phyloP scores from a whole-genome alignment of 1,139 yeast species.

The Pichia sp. region DNA sequence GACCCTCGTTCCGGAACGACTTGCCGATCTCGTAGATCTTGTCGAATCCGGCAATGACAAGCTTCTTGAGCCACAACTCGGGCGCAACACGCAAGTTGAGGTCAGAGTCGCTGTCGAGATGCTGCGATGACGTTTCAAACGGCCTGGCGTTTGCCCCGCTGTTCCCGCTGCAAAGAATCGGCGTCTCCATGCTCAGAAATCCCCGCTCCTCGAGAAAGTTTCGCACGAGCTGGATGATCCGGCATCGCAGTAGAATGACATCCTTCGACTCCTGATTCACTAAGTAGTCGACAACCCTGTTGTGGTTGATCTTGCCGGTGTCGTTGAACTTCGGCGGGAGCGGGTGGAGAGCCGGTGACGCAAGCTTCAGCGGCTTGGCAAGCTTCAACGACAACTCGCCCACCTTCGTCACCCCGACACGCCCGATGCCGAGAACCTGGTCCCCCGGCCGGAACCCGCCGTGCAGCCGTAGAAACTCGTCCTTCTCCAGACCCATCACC shows the following conservation, averaged over 20 bases:
- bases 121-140: slow-evolving; percentile 56
- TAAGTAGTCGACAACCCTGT: slow-evolving; percentile 71
- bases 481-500: slow-evolving; percentile 39
- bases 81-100: slow-evolving; percentile 85
- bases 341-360: slow-evolving; percentile 68
- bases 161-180: slow-evolving; percentile 63
- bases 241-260: slow-evolving; percentile 50
- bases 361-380: slow-evolving; percentile 42
- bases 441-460: slow-evolving; percentile 65
- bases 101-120: slow-evolving; percentile 32
- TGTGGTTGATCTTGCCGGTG: slow-evolving; percentile 53
- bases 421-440: slow-evolving; percentile 57
- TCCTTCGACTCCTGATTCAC: slow-evolving; percentile 50
- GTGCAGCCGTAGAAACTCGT: slow-evolving; percentile 45
- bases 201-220: slow-evolving; percentile 48
- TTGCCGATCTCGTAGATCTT: slow-evolving; percentile 82
- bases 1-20: slow-evolving; percentile 86
- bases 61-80: slow-evolving; percentile 83
- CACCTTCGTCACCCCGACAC: slow-evolving; percentile 67
- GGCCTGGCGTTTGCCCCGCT: slow-evolving; percentile 93
- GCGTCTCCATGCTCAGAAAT: slow-evolving; percentile 85
- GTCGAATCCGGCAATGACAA: slow-evolving; percentile 81
- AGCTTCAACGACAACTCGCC: slow-evolving; percentile 76
- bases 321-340: slow-evolving; percentile 62
- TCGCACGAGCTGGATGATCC: slow-evolving; percentile 53